Evolutionary conservation across 2,329 filamentous ascomycete species (phyloP).

Genomic region (Fusarium gaditjirri): DNA sequence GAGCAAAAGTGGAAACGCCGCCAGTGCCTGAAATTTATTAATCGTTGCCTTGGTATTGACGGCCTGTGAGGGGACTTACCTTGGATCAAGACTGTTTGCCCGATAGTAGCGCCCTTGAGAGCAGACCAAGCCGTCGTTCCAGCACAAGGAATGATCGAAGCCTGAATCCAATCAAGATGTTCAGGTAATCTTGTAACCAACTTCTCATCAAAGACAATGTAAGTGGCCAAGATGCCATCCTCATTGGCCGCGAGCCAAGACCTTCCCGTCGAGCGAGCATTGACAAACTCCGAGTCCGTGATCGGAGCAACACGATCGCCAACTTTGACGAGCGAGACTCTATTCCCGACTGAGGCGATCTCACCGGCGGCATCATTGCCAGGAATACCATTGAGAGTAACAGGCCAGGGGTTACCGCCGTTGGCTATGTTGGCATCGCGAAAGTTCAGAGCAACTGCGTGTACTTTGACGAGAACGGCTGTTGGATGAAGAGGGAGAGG

Average conservation of each 20-base stretch:
- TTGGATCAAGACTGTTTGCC: conserved; percentile 57
- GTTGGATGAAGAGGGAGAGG: conserved; percentile 47
- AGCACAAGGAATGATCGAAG: conserved; percentile 55
- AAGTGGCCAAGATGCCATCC: conserved; percentile 55
- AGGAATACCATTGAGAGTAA: conserved; percentile 47
- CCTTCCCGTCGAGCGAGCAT: conserved; percentile 49
- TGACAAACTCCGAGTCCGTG: conserved; percentile 54
- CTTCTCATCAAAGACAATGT: conserved; percentile 55
- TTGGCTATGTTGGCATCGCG: conserved; percentile 52
- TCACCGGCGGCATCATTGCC: conserved; percentile 57
- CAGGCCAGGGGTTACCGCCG: conserved; percentile 54
- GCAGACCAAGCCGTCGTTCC: conserved; percentile 58
- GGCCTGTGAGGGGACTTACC: conserved; percentile 33
- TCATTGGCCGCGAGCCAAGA: conserved; percentile 58
- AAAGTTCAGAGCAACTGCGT: conserved; percentile 50
- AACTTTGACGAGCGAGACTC: conserved; percentile 45
- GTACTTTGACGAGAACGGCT: conserved; percentile 46
- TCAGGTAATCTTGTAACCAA: conserved; percentile 50
- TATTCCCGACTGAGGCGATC: conserved; percentile 51
- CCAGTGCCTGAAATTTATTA: conserved; percentile 49
- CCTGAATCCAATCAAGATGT: conserved; percentile 51
- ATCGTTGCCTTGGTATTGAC: not conserved
- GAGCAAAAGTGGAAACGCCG: conserved; percentile 52
- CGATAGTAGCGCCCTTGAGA: conserved; percentile 52
- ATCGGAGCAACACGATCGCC: conserved; percentile 54